Base-by-base conservation (phyloP, 2,329 filamentous ascomycete species). In the Botrytis hyacinthi region DNA sequence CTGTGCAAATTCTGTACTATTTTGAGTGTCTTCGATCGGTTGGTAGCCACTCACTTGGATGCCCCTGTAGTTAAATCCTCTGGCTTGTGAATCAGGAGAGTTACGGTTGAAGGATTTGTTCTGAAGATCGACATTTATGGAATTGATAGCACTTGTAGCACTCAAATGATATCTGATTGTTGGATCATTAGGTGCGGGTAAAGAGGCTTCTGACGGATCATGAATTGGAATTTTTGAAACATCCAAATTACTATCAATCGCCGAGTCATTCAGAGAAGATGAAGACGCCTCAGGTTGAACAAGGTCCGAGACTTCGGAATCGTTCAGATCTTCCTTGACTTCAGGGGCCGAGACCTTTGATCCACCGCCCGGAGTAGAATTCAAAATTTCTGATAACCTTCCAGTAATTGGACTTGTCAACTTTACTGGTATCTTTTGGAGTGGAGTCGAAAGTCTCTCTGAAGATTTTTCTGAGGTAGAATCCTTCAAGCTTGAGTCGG, bases 311-410 rank as follows among this genome's bases (percentile, higher is more conserved):
- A 26, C 65, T 40, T 54, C 46, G 40, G 26, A 40, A 54, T 10
- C 35, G 32, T 29, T 8, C 22, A 20, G 32, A 20, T 42, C 35
- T 20, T 26, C 29, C 65, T 29, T 67, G 8, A 37, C 26, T 26
- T 40, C 32, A 48, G 8, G 22, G 20, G 32, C n/a, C 8, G 65
- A 35, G 26, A 29, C 6, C 8, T 51, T 54, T 8, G 65, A 67
- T 54, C 32, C 22, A 54, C 46, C 65, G 37, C 48, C 66, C 5
- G 35, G 48, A 57, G 35, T 68, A 6, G 48, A 42, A 32, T 57
- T 68, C 26, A 68, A 22, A 32, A 68, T 68, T 68, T 68, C 66
- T 22, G 66, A 57, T 2, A 68, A 42, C 37, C 48, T 68, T 32
- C 48, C 66, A 10, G 48, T 57, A 18, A 68, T 42, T 51, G 66